Conservation (phyloP, 208 protist genomes). For the Trypanosomatidae sp. region DNA sequence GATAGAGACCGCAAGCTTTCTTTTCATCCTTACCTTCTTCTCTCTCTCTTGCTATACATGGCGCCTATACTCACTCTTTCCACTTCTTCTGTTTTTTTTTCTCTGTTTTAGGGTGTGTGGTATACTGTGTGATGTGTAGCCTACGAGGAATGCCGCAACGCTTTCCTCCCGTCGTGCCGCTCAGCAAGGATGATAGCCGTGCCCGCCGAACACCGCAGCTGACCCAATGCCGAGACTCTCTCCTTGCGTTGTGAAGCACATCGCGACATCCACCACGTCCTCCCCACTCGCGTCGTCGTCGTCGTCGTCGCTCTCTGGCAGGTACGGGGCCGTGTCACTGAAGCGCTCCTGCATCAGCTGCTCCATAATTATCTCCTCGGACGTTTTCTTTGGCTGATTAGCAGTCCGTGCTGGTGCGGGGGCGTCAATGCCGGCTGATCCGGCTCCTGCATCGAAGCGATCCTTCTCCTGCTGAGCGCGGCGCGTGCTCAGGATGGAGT, state of each 20-base stretch:
- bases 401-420: no score
- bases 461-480: constrained; percentile 1
- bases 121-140: background rate
- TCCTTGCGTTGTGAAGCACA: constrained; percentile 67
- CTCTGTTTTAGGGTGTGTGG: no score
- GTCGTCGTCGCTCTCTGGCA: constrained; percentile 16
- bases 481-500: constrained; percentile 29
- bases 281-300: constrained; percentile 6
- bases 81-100: no score
- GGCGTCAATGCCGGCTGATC: background rate
- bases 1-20: no score
- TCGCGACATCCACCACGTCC: constrained; percentile 60
- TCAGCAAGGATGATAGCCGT: constrained; percentile 60
- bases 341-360: constrained; percentile 64
- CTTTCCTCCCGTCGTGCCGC: background rate
- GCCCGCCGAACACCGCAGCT: constrained; percentile 59
- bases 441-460: background rate
- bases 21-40: no score
- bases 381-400: constrained; percentile 11
- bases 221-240: constrained; percentile 72
- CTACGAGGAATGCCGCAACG: background rate
- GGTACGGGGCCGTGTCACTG: constrained; percentile 25
- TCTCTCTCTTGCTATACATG: no score
- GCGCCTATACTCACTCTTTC: no score
- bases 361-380: constrained; percentile 64